Conservation (phyloP, 208 protist genomes). For the Plasmodiophora brassicae region DNA sequence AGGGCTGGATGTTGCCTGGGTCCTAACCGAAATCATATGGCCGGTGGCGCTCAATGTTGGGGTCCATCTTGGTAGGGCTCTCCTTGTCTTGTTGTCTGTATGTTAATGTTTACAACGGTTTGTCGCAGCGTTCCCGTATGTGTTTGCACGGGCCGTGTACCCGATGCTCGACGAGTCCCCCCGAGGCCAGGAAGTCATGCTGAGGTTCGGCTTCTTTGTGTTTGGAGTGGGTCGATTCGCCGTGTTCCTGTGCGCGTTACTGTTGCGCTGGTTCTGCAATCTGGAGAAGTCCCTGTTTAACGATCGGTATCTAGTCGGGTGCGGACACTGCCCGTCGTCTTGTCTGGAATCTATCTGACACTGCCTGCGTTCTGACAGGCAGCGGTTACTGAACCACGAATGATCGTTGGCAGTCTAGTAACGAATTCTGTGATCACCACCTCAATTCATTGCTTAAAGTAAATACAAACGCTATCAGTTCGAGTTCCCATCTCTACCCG, state of each 20-base stretch:
- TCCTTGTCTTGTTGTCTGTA: neutral
- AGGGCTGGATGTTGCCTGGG: neutral
- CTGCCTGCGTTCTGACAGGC: no score
- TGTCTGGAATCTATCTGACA: no score
- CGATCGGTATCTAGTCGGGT: constrained; percentile 31
- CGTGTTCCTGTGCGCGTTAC: neutral
- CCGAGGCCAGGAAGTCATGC: neutral
- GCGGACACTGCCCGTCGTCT: no score
- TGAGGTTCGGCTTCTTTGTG: neutral
- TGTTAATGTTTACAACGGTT: no score
- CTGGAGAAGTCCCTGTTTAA: neutral
- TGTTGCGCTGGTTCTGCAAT: neutral
- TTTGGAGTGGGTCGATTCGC: neutral
- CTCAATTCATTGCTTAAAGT: no score
- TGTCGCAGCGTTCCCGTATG: neutral
- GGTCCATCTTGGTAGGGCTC: neutral
- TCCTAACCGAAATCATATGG: neutral
- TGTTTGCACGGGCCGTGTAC: neutral
- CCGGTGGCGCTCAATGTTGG: neutral
- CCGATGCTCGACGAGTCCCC: neutral
- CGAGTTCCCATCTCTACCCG: no score
- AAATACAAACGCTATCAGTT: no score
- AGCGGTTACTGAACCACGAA: neutral
- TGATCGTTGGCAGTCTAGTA: no score
- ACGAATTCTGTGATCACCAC: no score